These are phyloP conservation scores for Aspergillus ustus DNA, from an alignment of 2,329 filamentous ascomycete genomes.

Conservation along the genomic window DNA sequence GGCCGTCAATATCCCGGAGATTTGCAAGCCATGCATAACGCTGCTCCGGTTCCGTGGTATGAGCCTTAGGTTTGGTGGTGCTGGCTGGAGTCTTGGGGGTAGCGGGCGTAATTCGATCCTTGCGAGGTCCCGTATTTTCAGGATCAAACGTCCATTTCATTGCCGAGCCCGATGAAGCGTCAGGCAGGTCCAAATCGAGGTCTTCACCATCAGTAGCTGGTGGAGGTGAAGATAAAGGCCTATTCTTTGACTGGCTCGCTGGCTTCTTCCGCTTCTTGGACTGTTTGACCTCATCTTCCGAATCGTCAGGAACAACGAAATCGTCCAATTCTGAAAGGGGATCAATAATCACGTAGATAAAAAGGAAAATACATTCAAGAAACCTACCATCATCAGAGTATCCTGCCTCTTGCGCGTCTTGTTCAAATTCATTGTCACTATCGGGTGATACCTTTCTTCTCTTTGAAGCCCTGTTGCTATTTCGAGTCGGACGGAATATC, in stretches of 20 bases:
- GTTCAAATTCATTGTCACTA: constrained; percentile 71
- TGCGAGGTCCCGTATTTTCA: constrained; percentile 57
- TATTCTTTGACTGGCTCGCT: constrained; percentile 48
- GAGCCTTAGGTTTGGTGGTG: constrained; percentile 66
- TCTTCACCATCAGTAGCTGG: constrained; percentile 58
- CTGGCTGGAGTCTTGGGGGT: constrained; percentile 40
- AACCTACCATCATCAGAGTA: constrained; percentile 55
- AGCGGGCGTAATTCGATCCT: constrained; percentile 50
- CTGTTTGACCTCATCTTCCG: constrained; percentile 67
- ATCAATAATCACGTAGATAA: constrained; percentile 6
- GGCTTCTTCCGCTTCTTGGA: constrained; percentile 76
- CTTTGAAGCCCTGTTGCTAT: constrained; percentile 56
- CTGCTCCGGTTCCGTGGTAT: constrained; percentile 80
- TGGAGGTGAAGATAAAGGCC: constrained; percentile 46
- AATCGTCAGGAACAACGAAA: constrained; percentile 86
- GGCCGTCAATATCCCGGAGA: constrained; percentile 80
- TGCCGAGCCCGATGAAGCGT: constrained; percentile 69
- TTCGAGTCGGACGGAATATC: constrained; percentile 64
- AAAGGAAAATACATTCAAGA: background rate
- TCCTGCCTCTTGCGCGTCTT: constrained; percentile 56
- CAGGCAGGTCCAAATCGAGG: constrained; percentile 58
- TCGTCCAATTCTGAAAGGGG: constrained; percentile 73
- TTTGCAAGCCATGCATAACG: constrained; percentile 91
- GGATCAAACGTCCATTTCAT: constrained; percentile 81
- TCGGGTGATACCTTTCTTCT: constrained; percentile 67